A percentile compares a stretch with the other conserved stretches of the same genome.
Conservation (phyloP, 2,329 filamentous ascomycete genomes). For the Fusarium liriodendri region DNA sequence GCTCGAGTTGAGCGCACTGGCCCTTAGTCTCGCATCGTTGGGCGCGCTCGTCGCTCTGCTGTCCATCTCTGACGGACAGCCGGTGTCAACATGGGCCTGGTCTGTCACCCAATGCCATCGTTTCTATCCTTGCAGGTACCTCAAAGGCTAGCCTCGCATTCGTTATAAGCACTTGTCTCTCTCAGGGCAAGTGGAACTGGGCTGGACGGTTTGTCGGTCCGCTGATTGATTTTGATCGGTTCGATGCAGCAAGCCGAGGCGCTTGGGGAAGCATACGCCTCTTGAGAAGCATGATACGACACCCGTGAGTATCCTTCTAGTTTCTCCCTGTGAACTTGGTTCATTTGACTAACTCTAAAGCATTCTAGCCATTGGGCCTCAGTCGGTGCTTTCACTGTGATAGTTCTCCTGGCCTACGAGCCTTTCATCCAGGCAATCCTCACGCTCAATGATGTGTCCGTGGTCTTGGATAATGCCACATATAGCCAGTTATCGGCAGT, state of each 20-base stretch:
- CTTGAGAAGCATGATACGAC: background rate
- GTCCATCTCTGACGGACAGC: background rate
- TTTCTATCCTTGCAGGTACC: conserved; percentile 18
- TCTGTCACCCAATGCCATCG: background rate
- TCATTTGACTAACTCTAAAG: background rate
- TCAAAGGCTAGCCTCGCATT: conserved; percentile 5
- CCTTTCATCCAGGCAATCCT: conserved; percentile 15
- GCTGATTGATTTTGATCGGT: conserved; percentile 25
- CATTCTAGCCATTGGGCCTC: conserved; percentile 3
- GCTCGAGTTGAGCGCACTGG: background rate
- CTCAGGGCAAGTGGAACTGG: conserved; percentile 32
- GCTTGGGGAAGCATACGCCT: conserved; percentile 16
- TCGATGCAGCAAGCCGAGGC: conserved; percentile 23
- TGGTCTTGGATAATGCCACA: background rate
- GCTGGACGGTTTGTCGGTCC: background rate
- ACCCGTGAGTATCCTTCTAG: background rate
- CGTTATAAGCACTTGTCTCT: conserved; percentile 17
- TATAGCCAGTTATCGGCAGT: background rate
- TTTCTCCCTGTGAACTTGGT: background rate
- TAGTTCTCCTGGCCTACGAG: conserved; percentile 10
- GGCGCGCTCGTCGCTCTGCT: background rate
- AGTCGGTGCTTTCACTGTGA: background rate
- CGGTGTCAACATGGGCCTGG: background rate
- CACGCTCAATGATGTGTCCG: background rate
- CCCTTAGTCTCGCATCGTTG: background rate